These are phyloP conservation scores for Orbilia quercus DNA, from an alignment of 2,329 filamentous ascomycete species.

Conservation along the genomic window DNA sequence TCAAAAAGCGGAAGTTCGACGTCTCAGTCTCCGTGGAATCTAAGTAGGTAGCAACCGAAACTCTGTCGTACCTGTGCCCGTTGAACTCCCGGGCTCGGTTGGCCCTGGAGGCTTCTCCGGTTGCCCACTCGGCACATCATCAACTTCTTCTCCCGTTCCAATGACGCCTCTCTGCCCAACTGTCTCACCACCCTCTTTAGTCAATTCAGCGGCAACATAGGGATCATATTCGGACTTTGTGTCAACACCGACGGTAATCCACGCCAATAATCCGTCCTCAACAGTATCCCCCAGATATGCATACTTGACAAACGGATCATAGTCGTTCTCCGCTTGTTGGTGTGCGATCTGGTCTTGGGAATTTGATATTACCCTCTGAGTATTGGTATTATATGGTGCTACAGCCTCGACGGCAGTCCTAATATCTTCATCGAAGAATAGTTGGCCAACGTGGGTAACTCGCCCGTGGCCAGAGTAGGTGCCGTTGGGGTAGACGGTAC, in stretches of 20 bases:
- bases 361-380: constrained; percentile 67
- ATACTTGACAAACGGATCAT: constrained; percentile 71
- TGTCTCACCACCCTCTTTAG: constrained; percentile 62
- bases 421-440: constrained; percentile 73
- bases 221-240: constrained; percentile 61
- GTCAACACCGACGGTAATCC: constrained; percentile 69
- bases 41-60: constrained; percentile 1
- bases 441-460: constrained; percentile 72
- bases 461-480: constrained; percentile 67
- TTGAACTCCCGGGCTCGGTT: neutral
- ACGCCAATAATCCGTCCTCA: constrained; percentile 68
- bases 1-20: neutral
- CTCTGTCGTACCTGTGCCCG: constrained; percentile 14
- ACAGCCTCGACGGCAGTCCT: constrained; percentile 67
- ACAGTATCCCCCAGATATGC: constrained; percentile 69
- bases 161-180: constrained; percentile 57
- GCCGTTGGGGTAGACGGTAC: constrained; percentile 63
- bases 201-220: constrained; percentile 62
- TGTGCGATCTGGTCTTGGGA: constrained; percentile 67
- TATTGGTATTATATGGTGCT: constrained; percentile 67
- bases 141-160: constrained; percentile 48
- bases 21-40: neutral
- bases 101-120: constrained; percentile 31
- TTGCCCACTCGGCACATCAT: constrained; percentile 31
- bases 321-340: constrained; percentile 66